These are phyloP conservation scores for Cryphonectria nitschkei DNA, from an alignment of 2,329 filamentous ascomycete species.

Conservation along the genomic window DNA sequence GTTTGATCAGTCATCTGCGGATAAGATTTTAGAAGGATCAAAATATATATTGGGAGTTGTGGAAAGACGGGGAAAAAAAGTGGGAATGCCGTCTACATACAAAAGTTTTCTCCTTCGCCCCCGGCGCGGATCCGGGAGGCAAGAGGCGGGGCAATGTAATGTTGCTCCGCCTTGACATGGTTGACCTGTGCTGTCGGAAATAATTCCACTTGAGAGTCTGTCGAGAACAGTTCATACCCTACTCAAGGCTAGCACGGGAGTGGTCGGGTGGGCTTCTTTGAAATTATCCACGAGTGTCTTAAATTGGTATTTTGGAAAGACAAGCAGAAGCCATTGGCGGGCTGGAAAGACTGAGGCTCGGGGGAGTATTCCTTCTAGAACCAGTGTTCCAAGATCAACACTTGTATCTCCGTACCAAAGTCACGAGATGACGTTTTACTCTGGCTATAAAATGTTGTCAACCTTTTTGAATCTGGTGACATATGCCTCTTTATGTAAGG, in stretches of 20 bases:
- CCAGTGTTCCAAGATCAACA: constrained; percentile 5
- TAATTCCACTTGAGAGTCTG: constrained; percentile 1
- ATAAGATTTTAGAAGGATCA: not conserved
- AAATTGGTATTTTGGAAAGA: constrained; percentile 12
- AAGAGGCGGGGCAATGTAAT: not conserved
- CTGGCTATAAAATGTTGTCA: not conserved
- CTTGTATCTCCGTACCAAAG: too few relatives aligned
- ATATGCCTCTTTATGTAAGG: not conserved
- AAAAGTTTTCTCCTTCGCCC: not conserved
- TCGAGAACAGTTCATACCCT: not conserved
- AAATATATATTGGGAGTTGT: not conserved
- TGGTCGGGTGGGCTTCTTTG: constrained; percentile 1
- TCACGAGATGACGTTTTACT: not conserved
- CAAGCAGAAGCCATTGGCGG: not conserved
- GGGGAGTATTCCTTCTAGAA: not conserved
- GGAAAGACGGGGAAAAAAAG: not conserved
- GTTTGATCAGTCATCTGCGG: not conserved
- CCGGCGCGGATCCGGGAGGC: not conserved
- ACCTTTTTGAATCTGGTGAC: constrained; percentile 6
- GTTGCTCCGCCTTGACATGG: not conserved
- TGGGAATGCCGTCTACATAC: not conserved
- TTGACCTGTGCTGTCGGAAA: not conserved
- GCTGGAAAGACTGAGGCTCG: not conserved
- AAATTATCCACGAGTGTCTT: constrained; percentile 17
- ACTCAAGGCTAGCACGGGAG: not conserved